A percentile compares a stretch with the other conserved stretches of the same genome.
These are phyloP conservation scores for Rhizodiscina lignyota DNA, from an alignment of 495 filamentous ascomycete species.

Conservation along the genomic window DNA sequence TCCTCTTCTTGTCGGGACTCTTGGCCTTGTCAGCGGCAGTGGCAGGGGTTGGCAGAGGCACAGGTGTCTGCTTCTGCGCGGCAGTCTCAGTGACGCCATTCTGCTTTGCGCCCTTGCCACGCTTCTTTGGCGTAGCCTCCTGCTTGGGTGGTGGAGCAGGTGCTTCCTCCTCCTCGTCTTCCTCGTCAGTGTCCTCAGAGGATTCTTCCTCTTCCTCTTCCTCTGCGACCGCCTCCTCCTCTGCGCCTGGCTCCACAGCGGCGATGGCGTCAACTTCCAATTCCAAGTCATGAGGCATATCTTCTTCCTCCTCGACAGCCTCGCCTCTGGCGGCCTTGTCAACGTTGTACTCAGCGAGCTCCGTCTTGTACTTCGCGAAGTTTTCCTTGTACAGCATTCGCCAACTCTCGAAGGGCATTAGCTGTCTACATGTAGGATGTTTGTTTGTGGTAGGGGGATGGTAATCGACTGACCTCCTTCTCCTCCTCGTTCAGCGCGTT, in stretches of 20 bases:
- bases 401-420: conserved; percentile 8
- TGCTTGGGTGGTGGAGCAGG: neutral
- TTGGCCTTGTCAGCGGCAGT: conserved; percentile 1
- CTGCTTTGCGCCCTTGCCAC: conserved; percentile 1
- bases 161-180: neutral
- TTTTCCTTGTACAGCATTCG: conserved; percentile 44
- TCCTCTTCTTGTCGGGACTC: conserved; percentile 2
- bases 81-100: neutral
- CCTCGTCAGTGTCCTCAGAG: neutral
- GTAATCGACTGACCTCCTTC: conserved; percentile 44
- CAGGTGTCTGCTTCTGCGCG: neutral
- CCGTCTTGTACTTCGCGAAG: conserved; percentile 53
- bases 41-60: neutral
- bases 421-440: no score
- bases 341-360: conserved; percentile 1
- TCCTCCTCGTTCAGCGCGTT: conserved; percentile 50
- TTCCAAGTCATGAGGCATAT: neutral
- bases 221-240: neutral
- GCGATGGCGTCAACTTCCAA: neutral
- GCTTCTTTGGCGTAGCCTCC: no score
- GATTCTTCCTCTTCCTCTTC: neutral
- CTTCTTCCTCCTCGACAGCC: neutral
- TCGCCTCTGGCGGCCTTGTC: neutral
- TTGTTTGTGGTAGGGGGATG: conserved; percentile 9
- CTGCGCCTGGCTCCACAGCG: neutral